phyloP scores from a whole-genome alignment of 352 stramenopile genomes.

The Globisporangium canariense region DNA sequence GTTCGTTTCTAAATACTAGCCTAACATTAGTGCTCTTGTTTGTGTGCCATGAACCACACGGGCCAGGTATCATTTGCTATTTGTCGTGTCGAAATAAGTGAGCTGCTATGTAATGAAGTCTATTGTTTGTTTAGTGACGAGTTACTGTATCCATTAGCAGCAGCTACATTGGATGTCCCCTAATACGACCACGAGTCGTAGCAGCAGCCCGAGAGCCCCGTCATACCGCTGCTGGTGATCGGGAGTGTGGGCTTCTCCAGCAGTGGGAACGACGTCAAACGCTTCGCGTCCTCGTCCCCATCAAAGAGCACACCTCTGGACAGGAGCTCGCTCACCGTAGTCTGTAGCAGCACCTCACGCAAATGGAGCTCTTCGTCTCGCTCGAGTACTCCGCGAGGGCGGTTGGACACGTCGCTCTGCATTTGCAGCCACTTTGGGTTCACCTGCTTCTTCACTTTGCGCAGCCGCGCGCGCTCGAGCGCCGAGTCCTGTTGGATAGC shows the following conservation, averaged over 20 bases:
- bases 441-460: constrained; percentile 68
- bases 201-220: constrained; percentile 46
- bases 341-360: constrained; percentile 41
- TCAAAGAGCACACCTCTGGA: constrained; percentile 41
- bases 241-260: constrained; percentile 19
- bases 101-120: neutral
- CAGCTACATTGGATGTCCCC: neutral
- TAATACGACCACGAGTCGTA: constrained; percentile 39
- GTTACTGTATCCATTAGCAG: neutral
- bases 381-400: constrained; percentile 40
- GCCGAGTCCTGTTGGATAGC: constrained; percentile 16
- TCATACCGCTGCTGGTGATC: constrained; percentile 36
- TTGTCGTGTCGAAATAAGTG: neutral
- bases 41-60: neutral
- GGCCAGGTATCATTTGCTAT: neutral
- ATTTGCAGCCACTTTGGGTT: constrained; percentile 55
- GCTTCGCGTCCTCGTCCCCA: constrained; percentile 28
- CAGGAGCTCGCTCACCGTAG: constrained; percentile 34
- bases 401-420: constrained; percentile 50
- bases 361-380: constrained; percentile 44
- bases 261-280: constrained; percentile 21
- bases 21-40: neutral
- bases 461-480: constrained; percentile 42
- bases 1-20: constrained; percentile 25
- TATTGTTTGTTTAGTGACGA: neutral